phyloP scores from a whole-genome alignment of 2,329 filamentous ascomycete species.

The Trematosphaeria pertusa region DNA sequence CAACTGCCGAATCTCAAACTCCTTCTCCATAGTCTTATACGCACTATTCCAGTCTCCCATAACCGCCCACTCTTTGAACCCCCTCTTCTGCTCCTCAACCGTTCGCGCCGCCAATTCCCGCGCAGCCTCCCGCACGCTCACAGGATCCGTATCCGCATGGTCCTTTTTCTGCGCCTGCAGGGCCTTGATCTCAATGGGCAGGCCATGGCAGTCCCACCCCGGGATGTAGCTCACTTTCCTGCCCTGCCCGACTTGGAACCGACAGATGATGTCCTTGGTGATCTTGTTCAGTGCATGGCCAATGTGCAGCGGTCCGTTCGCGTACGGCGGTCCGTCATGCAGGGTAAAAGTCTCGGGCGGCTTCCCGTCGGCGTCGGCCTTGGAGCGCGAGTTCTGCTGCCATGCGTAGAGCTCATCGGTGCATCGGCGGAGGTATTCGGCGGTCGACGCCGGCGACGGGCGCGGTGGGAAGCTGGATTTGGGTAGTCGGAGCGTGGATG shows the following conservation, averaged over 20 bases:
- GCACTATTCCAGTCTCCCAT: constrained; percentile 81
- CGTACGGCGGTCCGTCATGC: constrained; percentile 96
- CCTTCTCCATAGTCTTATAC: constrained; percentile 80
- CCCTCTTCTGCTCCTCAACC: constrained; percentile 74
- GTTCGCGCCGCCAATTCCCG: constrained; percentile 71
- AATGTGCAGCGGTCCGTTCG: constrained; percentile 89
- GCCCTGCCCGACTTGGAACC: constrained; percentile 80
- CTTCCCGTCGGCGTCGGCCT: constrained; percentile 44
- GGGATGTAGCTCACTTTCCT: constrained; percentile 81
- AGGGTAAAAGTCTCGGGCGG: constrained; percentile 73
- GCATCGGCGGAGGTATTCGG: constrained; percentile 72
- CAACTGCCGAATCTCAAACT: constrained; percentile 77
- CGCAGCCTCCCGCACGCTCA: constrained; percentile 70
- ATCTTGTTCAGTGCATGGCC: constrained; percentile 98
- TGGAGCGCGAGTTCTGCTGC: constrained; percentile 67
- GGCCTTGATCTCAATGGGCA: constrained; percentile 96
- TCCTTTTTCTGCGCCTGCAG: constrained; percentile 64
- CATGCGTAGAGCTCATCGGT: constrained; percentile 89
- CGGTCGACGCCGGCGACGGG: constrained; percentile 39
- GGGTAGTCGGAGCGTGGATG: constrained; percentile 56
- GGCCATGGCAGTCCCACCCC: constrained; percentile 97
- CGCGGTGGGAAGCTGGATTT: constrained; percentile 58
- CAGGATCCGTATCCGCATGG: constrained; percentile 46
- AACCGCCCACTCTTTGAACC: constrained; percentile 75
- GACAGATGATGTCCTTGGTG: constrained; percentile 89